phyloP scores from a whole-genome alignment of 352 stramenopile genomes.

The Phytopythium sindhum region DNA sequence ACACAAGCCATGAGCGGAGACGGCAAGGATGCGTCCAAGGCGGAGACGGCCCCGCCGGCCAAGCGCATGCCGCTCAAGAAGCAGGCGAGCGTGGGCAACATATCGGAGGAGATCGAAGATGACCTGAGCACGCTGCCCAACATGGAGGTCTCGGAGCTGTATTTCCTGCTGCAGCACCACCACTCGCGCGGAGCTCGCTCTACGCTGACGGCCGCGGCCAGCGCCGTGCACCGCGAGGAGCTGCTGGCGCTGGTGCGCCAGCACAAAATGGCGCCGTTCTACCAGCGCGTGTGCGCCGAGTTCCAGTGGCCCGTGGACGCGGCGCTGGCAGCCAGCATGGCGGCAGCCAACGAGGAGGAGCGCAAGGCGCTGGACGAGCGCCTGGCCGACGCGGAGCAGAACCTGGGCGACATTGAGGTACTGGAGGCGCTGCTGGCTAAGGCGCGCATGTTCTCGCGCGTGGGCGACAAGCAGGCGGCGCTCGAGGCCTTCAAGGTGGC shows the following conservation, averaged over 20 bases:
- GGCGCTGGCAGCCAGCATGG: slow-evolving; percentile 57
- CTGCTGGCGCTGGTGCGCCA: slow-evolving; percentile 61
- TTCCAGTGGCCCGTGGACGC: slow-evolving; percentile 67
- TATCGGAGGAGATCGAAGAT: slow-evolving; percentile 87
- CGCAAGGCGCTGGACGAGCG: slow-evolving; percentile 82
- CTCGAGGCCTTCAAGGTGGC: slow-evolving; percentile 90
- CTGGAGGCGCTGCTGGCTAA: slow-evolving; percentile 93
- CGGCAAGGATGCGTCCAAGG: slow-evolving; percentile 3
- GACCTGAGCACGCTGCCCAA: slow-evolving; percentile 72
- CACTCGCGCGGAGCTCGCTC: slow-evolving; percentile 25
- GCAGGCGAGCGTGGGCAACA: slow-evolving; percentile 75
- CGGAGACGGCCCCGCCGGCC: slow-evolving; percentile 7
- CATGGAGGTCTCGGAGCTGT: slow-evolving; percentile 71
- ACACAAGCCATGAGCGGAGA: background rate
- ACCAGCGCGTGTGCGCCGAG: slow-evolving; percentile 62
- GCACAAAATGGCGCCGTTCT: slow-evolving; percentile 80
- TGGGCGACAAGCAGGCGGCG: slow-evolving; percentile 90
- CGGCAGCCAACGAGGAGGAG: slow-evolving; percentile 56
- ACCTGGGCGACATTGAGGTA: slow-evolving; percentile 97
- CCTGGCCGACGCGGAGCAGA: slow-evolving; percentile 92
- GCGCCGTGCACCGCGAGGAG: slow-evolving; percentile 30
- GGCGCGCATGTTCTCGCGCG: slow-evolving; percentile 92
- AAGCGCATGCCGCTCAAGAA: slow-evolving; percentile 45
- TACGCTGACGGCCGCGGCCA: slow-evolving; percentile 37
- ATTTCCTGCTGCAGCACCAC: slow-evolving; percentile 79